These are phyloP conservation scores for Umbelopsis sp. DNA, from an alignment of 192 early-diverging fungal genomes.

Conservation along the genomic window DNA sequence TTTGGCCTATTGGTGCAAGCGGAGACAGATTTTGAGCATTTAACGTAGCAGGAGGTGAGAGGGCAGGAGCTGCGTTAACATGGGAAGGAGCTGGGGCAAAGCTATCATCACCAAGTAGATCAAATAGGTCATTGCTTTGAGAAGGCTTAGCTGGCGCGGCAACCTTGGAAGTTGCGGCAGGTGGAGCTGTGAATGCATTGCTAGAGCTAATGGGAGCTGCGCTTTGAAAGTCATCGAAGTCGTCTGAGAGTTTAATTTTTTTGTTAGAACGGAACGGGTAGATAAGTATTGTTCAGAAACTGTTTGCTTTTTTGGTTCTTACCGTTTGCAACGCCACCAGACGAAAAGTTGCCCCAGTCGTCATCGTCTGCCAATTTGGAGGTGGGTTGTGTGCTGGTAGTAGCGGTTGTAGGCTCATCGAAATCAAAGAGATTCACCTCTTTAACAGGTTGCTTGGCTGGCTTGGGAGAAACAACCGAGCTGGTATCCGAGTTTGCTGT, in stretches of 20 bases:
- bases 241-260: conserved; percentile 38
- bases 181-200: conserved; percentile 25
- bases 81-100: neutral
- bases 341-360: conserved; percentile 83
- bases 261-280: neutral
- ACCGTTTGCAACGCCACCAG: conserved; percentile 31
- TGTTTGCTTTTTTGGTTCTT: neutral
- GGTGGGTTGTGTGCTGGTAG: conserved; percentile 19
- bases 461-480: neutral
- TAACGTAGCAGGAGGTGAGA: conserved; percentile 14
- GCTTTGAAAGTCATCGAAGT: conserved; percentile 72
- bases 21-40: neutral
- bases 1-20: neutral
- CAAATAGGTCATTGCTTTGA: conserved; percentile 32
- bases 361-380: conserved; percentile 46
- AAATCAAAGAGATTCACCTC: conserved; percentile 74
- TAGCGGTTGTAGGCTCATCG: conserved; percentile 45
- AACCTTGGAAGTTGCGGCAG: conserved; percentile 26
- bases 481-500: conserved; percentile 34
- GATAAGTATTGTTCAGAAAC: neutral
- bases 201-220: conserved; percentile 37
- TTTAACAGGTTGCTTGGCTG: conserved; percentile 30
- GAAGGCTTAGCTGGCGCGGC: conserved; percentile 19
- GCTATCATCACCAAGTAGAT: conserved; percentile 33
- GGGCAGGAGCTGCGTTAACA: neutral